Percentiles rank a stretch among this genome's conserved stretches.
Conservation (phyloP, 176 grass and related monocot genomes). For the Saccharum spontaneum region DNA sequence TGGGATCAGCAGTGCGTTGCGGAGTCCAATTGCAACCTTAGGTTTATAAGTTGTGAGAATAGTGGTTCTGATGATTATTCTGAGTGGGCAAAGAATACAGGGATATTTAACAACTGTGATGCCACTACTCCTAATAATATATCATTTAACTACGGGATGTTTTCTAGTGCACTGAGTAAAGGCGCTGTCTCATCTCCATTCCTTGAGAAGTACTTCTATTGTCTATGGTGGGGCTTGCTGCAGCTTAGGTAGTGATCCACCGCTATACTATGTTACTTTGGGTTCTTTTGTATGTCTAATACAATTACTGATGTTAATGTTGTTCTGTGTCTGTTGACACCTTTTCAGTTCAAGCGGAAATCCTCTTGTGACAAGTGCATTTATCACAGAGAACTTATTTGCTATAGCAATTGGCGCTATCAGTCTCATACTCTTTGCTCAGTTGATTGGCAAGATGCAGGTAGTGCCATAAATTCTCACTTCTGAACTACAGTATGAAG, state of each 20-base stretch:
- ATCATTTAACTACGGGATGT: constrained; percentile 60
- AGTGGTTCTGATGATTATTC: background rate
- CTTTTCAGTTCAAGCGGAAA: constrained; percentile 81
- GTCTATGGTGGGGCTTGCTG: constrained; percentile 90
- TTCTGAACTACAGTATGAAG: constrained; percentile 4
- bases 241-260: constrained; percentile 65
- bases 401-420: constrained; percentile 73
- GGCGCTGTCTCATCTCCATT: constrained; percentile 48
- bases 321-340: background rate
- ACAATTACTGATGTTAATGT: constrained; percentile 1
- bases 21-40: constrained; percentile 37
- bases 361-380: constrained; percentile 58
- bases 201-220: constrained; percentile 75
- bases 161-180: constrained; percentile 13
- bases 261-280: background rate
- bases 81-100: constrained; percentile 27
- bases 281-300: constrained; percentile 14
- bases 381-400: constrained; percentile 66
- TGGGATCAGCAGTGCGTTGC: constrained; percentile 59
- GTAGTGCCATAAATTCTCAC: constrained; percentile 27
- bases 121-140: background rate
- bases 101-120: constrained; percentile 42
- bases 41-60: constrained; percentile 58
- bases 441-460: constrained; percentile 92
- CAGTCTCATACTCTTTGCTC: constrained; percentile 86